Percentiles rank a stretch among this genome's conserved stretches.
phyloP scores from a whole-genome alignment of 139 green algal genomes.

The Asterochloris erici region DNA sequence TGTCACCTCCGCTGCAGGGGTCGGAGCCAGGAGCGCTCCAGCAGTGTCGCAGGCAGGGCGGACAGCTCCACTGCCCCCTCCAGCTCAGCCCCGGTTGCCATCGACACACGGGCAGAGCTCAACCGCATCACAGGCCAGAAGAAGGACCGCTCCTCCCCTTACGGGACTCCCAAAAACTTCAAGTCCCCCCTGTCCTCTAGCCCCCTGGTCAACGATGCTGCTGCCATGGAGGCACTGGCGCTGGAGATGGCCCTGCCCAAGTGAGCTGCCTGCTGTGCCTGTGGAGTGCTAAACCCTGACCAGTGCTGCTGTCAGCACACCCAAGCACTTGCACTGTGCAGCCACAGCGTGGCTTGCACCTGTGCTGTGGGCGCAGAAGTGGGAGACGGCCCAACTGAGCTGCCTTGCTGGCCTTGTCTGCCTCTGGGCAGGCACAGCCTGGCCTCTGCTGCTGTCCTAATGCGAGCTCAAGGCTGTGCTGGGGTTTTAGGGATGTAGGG shows the following conservation, averaged over 20 bases:
- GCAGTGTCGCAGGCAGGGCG: background rate
- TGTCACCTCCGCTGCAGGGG: background rate
- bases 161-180: conserved; percentile 42
- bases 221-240: conserved; percentile 45
- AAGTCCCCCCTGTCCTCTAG: conserved; percentile 23
- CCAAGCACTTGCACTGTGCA: background rate
- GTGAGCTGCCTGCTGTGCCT: background rate
- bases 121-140: conserved; percentile 26
- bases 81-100: conserved; percentile 1
- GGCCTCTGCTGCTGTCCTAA: too few relatives aligned
- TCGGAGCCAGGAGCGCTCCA: background rate
- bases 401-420: too few relatives aligned
- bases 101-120: conserved; percentile 12
- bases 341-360: background rate
- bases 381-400: too few relatives aligned
- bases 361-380: too few relatives aligned
- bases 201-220: conserved; percentile 28
- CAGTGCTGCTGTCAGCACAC: background rate
- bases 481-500: too few relatives aligned
- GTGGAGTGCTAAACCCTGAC: background rate
- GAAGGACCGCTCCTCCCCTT: conserved; percentile 34
- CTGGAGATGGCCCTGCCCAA: conserved; percentile 34
- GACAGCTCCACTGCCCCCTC: background rate
- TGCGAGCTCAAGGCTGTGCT: too few relatives aligned
- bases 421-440: too few relatives aligned